phyloP scores from a whole-genome alignment of 164 flowering plant genomes.

The Houttuynia cordata region DNA sequence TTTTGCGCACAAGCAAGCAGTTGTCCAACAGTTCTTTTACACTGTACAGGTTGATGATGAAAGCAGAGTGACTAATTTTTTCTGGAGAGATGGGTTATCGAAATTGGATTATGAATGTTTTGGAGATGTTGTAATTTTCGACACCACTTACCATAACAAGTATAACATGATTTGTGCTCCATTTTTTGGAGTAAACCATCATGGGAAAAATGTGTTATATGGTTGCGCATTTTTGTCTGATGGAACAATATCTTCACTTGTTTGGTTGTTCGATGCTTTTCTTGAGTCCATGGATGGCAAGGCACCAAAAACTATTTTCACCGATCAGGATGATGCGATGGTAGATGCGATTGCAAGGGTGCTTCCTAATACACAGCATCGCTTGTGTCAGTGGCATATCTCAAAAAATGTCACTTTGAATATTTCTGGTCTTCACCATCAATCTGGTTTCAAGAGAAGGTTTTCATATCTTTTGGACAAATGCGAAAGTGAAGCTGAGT shows the following conservation, averaged over 20 bases:
- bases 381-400: neutral
- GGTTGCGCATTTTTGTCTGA: slow-evolving; percentile 7
- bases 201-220: slow-evolving; percentile 7
- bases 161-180: slow-evolving; percentile 5
- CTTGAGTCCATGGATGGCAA: slow-evolving; percentile 6
- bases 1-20: neutral
- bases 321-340: slow-evolving; percentile 5
- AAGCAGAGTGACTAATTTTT: neutral
- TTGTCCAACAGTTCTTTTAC: neutral
- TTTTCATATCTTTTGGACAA: neutral
- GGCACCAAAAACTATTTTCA: slow-evolving; percentile 3
- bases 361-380: slow-evolving; percentile 6
- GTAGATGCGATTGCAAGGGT: slow-evolving; percentile 5
- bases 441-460: neutral
- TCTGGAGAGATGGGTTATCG: neutral
- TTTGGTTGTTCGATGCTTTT: slow-evolving; percentile 10
- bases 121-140: neutral
- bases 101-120: neutral
- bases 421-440: neutral
- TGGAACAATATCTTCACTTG: slow-evolving; percentile 6
- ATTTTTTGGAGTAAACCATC: slow-evolving; percentile 9
- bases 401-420: neutral
- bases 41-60: neutral
- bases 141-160: neutral
- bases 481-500: neutral